Evolutionary conservation across 2,329 filamentous ascomycete genomes (phyloP).

Genomic region (Thielaviopsis populi): DNA sequence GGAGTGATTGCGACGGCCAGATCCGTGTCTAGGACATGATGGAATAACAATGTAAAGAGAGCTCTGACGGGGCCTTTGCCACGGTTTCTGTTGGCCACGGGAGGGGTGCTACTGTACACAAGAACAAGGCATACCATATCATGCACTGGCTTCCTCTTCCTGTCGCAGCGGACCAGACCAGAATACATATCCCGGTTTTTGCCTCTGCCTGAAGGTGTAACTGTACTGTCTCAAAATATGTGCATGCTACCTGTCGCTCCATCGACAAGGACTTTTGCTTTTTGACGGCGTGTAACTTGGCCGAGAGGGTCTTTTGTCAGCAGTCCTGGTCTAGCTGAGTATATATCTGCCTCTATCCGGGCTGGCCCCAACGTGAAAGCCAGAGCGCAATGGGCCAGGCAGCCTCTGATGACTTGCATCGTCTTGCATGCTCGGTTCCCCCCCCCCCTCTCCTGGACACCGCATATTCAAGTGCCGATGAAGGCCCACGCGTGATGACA

Average conservation of each 20-base stretch:
- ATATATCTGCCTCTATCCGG: background rate
- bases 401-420: background rate
- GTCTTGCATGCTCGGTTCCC: background rate
- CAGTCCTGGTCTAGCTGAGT: background rate
- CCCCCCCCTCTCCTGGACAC: too few relatives aligned
- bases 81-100: background rate
- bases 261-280: background rate
- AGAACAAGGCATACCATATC: too few relatives aligned
- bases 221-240: background rate
- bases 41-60: constrained; percentile 17
- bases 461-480: background rate
- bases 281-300: background rate
- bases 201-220: background rate
- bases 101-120: too few relatives aligned
- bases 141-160: too few relatives aligned
- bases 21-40: constrained; percentile 11
- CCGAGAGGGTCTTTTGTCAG: background rate
- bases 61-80: constrained; percentile 10
- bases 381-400: background rate
- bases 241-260: background rate
- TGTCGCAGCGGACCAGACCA: background rate
- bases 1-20: background rate
- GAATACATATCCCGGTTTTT: background rate
- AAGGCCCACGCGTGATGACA: background rate
- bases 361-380: background rate